Evolutionary conservation across 805 yeast genomes (phyloP).

Genomic region (Candida takata): DNA sequence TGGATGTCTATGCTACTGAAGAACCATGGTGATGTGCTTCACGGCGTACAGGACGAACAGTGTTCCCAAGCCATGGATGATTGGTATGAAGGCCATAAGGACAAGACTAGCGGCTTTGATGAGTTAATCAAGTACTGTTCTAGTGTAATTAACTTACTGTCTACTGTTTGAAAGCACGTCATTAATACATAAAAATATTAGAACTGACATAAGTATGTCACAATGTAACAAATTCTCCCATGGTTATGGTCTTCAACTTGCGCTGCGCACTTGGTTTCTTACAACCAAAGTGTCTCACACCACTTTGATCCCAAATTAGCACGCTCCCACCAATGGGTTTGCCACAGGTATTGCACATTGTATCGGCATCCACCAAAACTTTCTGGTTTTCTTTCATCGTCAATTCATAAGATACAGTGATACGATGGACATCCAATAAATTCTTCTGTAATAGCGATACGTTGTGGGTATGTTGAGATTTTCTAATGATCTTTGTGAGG

Average conservation of each 20-base stretch:
- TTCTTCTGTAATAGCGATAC: conserved; percentile 2
- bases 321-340: conserved; percentile 12
- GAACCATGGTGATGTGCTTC: conserved; percentile 77
- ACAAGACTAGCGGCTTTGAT: conserved; percentile 47
- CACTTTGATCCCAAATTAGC: conserved; percentile 6
- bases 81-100: conserved; percentile 41
- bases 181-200: too few relatives aligned
- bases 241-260: conserved; percentile 11
- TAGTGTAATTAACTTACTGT: conserved; percentile 62
- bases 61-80: conserved; percentile 38
- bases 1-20: conserved; percentile 67
- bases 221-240: conserved; percentile 5
- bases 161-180: conserved; percentile 20
- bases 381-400: conserved; percentile 6
- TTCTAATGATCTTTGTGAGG: conserved; percentile 15
- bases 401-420: conserved; percentile 4
- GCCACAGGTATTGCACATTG: conserved; percentile 10
- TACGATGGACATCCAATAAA: conserved; percentile 8
- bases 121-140: conserved; percentile 70
- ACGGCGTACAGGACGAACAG: conserved; percentile 31
- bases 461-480: conserved; percentile 7
- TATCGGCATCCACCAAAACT: conserved; percentile 5
- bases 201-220: too few relatives aligned
- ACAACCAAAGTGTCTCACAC: conserved; percentile 21
- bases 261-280: conserved; percentile 1